These are phyloP conservation scores for Colletotrichum echinochloae DNA, from an alignment of 2,329 filamentous ascomycete genomes.

Conservation along the genomic window DNA sequence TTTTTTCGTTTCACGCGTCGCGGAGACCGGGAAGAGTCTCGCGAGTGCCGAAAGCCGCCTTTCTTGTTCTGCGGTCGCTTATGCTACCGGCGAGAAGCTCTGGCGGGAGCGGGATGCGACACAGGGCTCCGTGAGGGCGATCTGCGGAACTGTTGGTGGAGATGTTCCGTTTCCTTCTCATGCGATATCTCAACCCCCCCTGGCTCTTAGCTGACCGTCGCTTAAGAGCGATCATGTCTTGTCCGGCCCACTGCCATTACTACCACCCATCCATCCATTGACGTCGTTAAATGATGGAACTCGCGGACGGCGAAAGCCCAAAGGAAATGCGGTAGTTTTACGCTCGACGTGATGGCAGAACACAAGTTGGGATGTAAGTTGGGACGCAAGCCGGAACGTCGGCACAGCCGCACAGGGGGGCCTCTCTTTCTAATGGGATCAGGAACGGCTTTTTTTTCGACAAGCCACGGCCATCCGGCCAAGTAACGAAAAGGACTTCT, in stretches of 20 bases:
- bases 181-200: not conserved
- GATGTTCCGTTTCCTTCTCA: not conserved
- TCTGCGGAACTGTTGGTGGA: not conserved
- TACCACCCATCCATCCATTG: not conserved
- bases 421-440: not conserved
- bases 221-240: slow-evolving; percentile 8
- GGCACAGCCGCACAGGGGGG: too few species aligned
- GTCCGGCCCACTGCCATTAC: not conserved
- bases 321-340: not conserved
- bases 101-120: not conserved
- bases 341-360: not conserved
- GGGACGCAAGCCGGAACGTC: slow-evolving; percentile 19
- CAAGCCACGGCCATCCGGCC: not conserved
- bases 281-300: slow-evolving; percentile 11
- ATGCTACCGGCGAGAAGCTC: not conserved
- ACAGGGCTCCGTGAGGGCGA: not conserved
- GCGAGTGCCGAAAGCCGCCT: not conserved
- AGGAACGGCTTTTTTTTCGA: slow-evolving; percentile 5
- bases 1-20: slow-evolving; percentile 23
- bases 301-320: slow-evolving; percentile 2
- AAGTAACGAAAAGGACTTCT: too few species aligned
- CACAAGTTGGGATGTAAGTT: slow-evolving; percentile 17
- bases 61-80: not conserved
- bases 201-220: slow-evolving; percentile 21
- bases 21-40: not conserved